phyloP scores from a whole-genome alignment of 208 protist species.

The Leishmania arabica region DNA sequence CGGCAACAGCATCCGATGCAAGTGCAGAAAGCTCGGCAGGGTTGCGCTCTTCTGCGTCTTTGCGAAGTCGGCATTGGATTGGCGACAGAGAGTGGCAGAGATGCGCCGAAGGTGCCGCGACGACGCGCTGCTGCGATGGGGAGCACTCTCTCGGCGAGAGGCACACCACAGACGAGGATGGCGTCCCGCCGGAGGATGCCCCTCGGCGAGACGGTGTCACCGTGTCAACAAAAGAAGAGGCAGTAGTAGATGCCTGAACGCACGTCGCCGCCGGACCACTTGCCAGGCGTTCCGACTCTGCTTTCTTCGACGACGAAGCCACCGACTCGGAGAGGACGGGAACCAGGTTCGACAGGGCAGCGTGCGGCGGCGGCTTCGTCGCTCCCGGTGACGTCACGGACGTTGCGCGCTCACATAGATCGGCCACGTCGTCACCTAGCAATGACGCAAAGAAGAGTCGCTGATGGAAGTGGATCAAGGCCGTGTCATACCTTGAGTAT shows the following conservation, averaged over 20 bases:
- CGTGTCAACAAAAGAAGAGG: not conserved
- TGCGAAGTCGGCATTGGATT: not conserved
- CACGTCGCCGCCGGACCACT: not conserved
- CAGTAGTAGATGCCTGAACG: not conserved
- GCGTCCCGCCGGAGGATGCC: not conserved
- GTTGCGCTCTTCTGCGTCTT: not conserved
- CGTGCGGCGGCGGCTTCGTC: no score
- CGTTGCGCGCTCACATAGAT: not conserved
- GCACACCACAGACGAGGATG: not conserved
- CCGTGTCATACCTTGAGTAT: not conserved
- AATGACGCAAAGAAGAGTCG: conserved; percentile 17
- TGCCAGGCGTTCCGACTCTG: no score
- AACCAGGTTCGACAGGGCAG: not conserved
- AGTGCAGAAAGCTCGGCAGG: not conserved
- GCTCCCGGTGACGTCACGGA: no score
- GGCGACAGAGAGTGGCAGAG: no score
- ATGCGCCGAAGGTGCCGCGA: not conserved
- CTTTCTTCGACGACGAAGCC: not conserved
- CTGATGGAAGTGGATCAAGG: not conserved
- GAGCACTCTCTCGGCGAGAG: not conserved
- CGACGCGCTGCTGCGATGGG: not conserved
- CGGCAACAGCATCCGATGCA: not conserved
- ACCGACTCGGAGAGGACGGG: not conserved
- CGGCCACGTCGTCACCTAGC: not conserved
- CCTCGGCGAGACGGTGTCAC: not conserved